Conservation (phyloP, 805 yeast genomes). For the Metschnikowia aberdeeniae region DNA sequence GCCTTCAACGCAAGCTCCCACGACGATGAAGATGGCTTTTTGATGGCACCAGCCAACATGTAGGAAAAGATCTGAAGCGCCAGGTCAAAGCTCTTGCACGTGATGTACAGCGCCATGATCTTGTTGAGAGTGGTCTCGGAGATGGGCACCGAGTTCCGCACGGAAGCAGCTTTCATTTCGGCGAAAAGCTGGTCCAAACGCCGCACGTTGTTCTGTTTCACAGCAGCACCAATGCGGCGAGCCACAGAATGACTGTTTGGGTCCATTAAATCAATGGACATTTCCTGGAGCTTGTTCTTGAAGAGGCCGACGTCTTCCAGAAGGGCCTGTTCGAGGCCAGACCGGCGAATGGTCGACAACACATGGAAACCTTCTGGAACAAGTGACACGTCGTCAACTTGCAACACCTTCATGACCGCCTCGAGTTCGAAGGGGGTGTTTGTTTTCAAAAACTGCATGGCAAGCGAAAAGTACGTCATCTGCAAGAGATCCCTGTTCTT, state of each 20-base stretch:
- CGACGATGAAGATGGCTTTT: constrained; percentile 38
- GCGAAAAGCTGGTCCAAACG: constrained; percentile 21
- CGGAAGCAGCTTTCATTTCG: constrained; percentile 24
- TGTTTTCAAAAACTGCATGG: constrained; percentile 25
- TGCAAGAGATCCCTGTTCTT: constrained; percentile 17
- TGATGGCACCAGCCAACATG: constrained; percentile 35
- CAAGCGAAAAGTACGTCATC: constrained; percentile 34
- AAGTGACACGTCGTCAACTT: constrained; percentile 15
- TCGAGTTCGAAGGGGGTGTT: constrained; percentile 20
- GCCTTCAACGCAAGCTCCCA: constrained; percentile 62
- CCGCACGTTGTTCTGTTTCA: constrained; percentile 17
- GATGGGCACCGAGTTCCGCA: constrained; percentile 28
- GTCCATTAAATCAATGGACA: constrained; percentile 24
- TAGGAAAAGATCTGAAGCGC: constrained; percentile 49
- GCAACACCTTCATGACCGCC: constrained; percentile 27
- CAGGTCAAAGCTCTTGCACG: constrained; percentile 28
- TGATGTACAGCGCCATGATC: constrained; percentile 46
- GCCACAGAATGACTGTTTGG: constrained; percentile 30
- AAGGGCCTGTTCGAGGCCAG: constrained; percentile 11
- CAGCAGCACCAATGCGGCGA: constrained; percentile 21
- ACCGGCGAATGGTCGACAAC: constrained; percentile 16
- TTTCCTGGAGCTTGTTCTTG: constrained; percentile 5
- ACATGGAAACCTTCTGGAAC: constrained; percentile 21
- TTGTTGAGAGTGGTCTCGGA: constrained; percentile 38
- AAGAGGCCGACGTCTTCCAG: constrained; percentile 7